Evolutionary conservation across 2,329 filamentous ascomycete species (phyloP), one percentile per base, ranked within the genome.

Genomic region (Cytospora piceae): DNA sequence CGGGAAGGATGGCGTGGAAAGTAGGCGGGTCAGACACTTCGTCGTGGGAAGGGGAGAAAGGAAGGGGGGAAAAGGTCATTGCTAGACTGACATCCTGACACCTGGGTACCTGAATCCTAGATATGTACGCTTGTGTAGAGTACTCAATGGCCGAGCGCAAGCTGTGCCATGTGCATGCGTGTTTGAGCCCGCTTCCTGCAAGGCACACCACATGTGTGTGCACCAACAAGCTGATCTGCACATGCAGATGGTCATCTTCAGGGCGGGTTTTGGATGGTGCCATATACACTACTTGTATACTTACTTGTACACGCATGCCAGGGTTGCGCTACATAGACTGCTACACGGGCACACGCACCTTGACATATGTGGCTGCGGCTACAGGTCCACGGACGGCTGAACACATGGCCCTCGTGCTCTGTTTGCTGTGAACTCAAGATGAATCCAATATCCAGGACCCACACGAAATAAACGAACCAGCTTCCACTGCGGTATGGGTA

Each of bases 371-470:
- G 42, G 42, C 42, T 46, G 42, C 42, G 20, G 20, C n/a, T 46
- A 46, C 42, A 22, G 42, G n/a, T 17, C 20, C 8, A 22, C 7
- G 32, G n/a, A n/a, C 20, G 42, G 42, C 42, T 46, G 42, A 46
- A 46, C 20, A 46, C 42, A 9, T n/a, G 42, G 42, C 20, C 17
- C 20, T 22, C 20, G 20, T n/a, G 42, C 42, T 46, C 42, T 46
- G 42, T 34, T 53, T 32, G 32, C 58, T 39, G n/a, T 29, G 37
- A 24, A 9, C 37, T 56, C 42, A 29, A 29, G 61, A 55, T 27
- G 27, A 64, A 49, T 27, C 61, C 61, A 60, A 60, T 31, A n/a
- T 51, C 24, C 42, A 60, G 15, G 39, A 58, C 27, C 22, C 52
- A 17, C 37, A 22, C 27, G 29, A 56, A 56, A 56, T 27, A 56